Evolutionary conservation across 2,329 filamentous ascomycete species (phyloP).

Genomic region (Fusarium sp.): DNA sequence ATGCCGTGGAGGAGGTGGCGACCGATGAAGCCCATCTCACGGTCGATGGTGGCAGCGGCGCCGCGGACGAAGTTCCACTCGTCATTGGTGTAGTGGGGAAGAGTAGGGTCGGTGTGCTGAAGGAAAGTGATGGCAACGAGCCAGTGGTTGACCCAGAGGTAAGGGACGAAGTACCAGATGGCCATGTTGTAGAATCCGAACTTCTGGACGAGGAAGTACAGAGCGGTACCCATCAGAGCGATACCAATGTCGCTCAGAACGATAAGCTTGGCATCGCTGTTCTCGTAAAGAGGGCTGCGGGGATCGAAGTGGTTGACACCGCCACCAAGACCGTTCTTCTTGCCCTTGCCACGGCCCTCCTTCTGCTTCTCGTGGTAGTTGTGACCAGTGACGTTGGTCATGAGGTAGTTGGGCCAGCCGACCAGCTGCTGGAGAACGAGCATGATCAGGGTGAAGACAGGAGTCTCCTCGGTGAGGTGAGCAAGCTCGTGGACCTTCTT

Average conservation of each 20-base stretch:
- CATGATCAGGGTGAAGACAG: constrained; percentile 79
- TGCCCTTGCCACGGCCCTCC: constrained; percentile 93
- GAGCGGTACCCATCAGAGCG: constrained; percentile 67
- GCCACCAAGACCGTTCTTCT: constrained; percentile 80
- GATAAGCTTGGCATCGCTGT: constrained; percentile 89
- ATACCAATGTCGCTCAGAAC: constrained; percentile 87
- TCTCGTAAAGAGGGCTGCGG: constrained; percentile 88
- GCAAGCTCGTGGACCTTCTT: constrained; percentile 81
- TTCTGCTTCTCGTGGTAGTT: constrained; percentile 90
- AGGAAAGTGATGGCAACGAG: constrained; percentile 97
- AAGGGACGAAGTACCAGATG: constrained; percentile 95
- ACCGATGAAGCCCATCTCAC: constrained; percentile 96
- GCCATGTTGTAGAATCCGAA: constrained; percentile 88
- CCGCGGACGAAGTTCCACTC: constrained; percentile 95
- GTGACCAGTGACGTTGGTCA: constrained; percentile 95
- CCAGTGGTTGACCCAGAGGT: constrained; percentile 99
- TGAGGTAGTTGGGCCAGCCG: constrained; percentile 92
- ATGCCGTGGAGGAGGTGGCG: constrained; percentile 93
- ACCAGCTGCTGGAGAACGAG: constrained; percentile 87
- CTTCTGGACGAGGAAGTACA: constrained; percentile 77
- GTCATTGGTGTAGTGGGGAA: constrained; percentile 89
- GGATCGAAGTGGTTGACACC: constrained; percentile 98
- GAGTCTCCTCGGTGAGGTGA: constrained; percentile 95
- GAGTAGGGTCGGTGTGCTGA: constrained; percentile 93
- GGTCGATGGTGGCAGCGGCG: constrained; percentile 94